Percentiles rank a stretch among this genome's conserved stretches.
Conservation (phyloP, 2,329 filamentous ascomycete genomes). For the Aotearoamyces nothofagi region DNA sequence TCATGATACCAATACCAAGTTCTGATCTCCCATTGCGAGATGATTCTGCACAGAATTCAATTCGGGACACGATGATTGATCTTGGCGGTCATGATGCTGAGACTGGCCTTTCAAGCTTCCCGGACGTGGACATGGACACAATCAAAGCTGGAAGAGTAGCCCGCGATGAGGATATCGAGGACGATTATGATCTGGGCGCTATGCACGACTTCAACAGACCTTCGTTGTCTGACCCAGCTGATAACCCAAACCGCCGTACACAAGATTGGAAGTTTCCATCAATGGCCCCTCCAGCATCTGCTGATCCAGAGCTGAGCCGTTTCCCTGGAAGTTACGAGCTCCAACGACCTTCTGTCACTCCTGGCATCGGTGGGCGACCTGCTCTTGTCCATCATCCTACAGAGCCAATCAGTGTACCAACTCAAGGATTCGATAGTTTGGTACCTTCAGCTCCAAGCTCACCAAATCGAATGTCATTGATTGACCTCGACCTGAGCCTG, state of each 20-base stretch:
- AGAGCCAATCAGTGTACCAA: conserved; percentile 25
- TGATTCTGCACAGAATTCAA: conserved; percentile 30
- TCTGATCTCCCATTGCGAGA: conserved; percentile 46
- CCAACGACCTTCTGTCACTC: conserved; percentile 12
- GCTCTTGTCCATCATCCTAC: conserved; percentile 33
- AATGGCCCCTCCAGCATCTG: conserved; percentile 34
- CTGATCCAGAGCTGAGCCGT: conserved; percentile 34
- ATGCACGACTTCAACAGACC: conserved; percentile 29
- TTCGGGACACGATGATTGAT: conserved; percentile 51
- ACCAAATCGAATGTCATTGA: conserved; percentile 21
- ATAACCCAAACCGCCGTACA: conserved; percentile 33
- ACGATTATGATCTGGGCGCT: conserved; percentile 3
- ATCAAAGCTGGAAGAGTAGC: conserved; percentile 23
- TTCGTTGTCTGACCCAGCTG: conserved; percentile 41
- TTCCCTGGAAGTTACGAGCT: conserved; percentile 28
- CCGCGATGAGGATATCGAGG: conserved; percentile 10
- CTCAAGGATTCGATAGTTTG: not conserved
- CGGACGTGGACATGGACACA: conserved; percentile 46
- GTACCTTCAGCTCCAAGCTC: conserved; percentile 6
- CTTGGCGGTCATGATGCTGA: conserved; percentile 44
- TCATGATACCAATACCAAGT: conserved; percentile 20
- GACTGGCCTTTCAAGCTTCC: conserved; percentile 38
- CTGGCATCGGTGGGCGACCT: conserved; percentile 24
- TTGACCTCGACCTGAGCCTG: conserved; percentile 37
- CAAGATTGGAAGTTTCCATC: conserved; percentile 44